Evolutionary conservation across 257 asterid genomes (phyloP), one percentile per base, ranked within the genome.

Genomic region (Lithospermum erythrorhizon): DNA sequence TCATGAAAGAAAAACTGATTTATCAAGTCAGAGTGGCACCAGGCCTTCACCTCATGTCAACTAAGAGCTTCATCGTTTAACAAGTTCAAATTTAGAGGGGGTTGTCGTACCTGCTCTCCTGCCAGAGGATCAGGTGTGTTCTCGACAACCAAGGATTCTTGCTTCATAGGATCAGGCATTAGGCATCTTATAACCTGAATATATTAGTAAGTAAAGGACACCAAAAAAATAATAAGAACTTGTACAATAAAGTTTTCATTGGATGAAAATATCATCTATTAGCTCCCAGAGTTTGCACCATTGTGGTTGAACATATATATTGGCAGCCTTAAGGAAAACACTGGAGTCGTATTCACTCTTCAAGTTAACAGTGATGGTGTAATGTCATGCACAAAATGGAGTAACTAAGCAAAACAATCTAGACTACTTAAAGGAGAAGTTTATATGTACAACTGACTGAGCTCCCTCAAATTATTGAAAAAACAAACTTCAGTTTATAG

Each of bases 161-260:
- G 96, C 72, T 84, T 89, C 89, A 83, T 32, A n/a, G 94, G 94
- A 73, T 93, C 97, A 73, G 99, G 89, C 22, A 68, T 74, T 61
- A 86, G 73, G 84, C 80, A 76, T 57, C 76, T 72, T 72, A 79
- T 58, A 65, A 86, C 91, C 99, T 93, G 97, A 57, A n/a, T 25
- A 17, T 58, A 45, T 37, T 60, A 32, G 65, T 65, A 64, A 54
- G 20, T 21, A 24, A 57, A 18, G 21, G 20, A 23, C 37, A 23
- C 23, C 23, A n/a, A 51, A 20, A n/a, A 24, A 2, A 51, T 20
- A 17, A 17, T 52, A n/a, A 52, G 56, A 13, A 52, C 56, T 49
- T 49, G 21, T 49, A n/a, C 20, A 16, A 49, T 20, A 14, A 5
- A 49, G 32, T n/a, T 5, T 17, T n/a, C 21, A 6, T 16, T 49